Evolutionary conservation across 2,329 filamentous ascomycete genomes (phyloP).

Genomic region (Alternaria solani): DNA sequence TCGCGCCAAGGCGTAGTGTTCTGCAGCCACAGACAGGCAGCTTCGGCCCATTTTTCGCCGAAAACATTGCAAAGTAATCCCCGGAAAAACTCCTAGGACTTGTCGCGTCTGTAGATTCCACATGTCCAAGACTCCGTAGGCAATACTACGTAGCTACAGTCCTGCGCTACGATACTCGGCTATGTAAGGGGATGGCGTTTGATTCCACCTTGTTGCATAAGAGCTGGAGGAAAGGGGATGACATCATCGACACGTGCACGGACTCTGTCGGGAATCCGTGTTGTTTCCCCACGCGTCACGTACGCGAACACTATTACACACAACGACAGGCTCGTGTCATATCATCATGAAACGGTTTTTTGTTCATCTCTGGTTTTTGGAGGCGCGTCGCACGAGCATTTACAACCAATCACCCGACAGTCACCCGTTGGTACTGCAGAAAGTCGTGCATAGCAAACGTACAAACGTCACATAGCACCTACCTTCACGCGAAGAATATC

Average conservation of each 20-base stretch:
- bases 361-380: not conserved
- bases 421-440: not conserved
- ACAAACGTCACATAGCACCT: not conserved
- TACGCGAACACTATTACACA: not conserved
- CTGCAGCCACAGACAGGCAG: not conserved
- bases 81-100: not conserved
- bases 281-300: not conserved
- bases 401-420: fast-evolving
- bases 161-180: too few relatives aligned
- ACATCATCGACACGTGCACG: not conserved
- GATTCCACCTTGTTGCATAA: not conserved
- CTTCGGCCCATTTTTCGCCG: not conserved
- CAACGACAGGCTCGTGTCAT: not conserved
- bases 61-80: not conserved
- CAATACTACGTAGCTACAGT: too few relatives aligned
- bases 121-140: not conserved
- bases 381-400: fast-evolving
- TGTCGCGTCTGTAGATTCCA: fast-evolving
- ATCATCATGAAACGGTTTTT: not conserved
- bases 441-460: not conserved
- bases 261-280: not conserved
- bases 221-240: not conserved
- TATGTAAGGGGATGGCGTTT: too few relatives aligned
- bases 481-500: not conserved
- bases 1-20: not conserved